phyloP scores from a whole-genome alignment of 179 eudicot species.

The Amaranthus tricolor region DNA sequence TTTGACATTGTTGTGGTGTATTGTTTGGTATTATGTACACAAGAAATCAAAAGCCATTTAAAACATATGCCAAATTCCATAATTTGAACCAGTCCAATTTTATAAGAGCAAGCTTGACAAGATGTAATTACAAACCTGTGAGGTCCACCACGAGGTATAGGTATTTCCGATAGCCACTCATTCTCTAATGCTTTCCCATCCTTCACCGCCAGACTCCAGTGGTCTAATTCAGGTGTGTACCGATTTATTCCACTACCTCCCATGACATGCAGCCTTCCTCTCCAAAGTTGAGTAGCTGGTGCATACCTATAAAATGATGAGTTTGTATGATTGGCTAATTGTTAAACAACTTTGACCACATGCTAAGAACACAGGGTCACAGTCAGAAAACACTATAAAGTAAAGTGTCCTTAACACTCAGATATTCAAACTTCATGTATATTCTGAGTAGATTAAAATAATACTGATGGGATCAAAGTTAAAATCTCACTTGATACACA shows the following conservation, averaged over 20 bases:
- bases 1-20: too few relatives aligned
- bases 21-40: too few relatives aligned
- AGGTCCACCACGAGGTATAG: constrained; percentile 99
- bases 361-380: neutral
- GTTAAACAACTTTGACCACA: neutral
- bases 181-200: constrained; percentile 86
- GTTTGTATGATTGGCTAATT: neutral
- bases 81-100: neutral
- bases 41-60: too few relatives aligned
- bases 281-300: constrained; percentile 98
- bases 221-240: constrained; percentile 73
- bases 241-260: constrained; percentile 95
- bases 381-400: neutral
- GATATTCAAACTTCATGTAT: too few relatives aligned
- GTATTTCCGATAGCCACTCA: constrained; percentile 87
- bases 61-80: too few relatives aligned
- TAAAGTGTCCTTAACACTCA: too few relatives aligned
- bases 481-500: neutral
- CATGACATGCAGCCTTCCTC: constrained; percentile 98
- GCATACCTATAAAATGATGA: constrained; percentile 72
- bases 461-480: neutral
- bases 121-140: constrained; percentile 55
- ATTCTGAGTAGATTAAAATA: neutral
- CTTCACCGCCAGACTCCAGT: constrained; percentile 97
- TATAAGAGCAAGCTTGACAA: constrained; percentile 1